These are phyloP conservation scores for Candida chilensis DNA, from an alignment of 805 yeast genomes.

Conservation along the genomic window DNA sequence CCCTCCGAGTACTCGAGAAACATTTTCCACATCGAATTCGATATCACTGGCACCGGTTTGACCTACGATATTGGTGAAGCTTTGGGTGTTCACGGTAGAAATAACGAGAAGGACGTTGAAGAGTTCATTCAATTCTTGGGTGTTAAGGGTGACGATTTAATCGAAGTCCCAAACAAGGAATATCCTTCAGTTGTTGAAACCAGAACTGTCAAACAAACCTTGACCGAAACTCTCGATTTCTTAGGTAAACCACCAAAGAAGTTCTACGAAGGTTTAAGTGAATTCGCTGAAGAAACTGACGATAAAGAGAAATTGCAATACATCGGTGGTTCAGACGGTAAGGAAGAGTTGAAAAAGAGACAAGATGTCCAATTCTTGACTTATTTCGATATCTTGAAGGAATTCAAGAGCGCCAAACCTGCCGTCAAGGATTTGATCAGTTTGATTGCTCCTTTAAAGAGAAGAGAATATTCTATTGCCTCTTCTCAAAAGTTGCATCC, in stretches of 20 bases:
- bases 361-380: constrained; percentile 79
- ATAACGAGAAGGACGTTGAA: constrained; percentile 54
- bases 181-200: constrained; percentile 47
- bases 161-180: constrained; percentile 66
- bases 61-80: constrained; percentile 95
- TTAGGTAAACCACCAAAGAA: constrained; percentile 95
- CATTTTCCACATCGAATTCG: constrained; percentile 94
- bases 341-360: constrained; percentile 71
- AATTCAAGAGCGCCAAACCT: constrained; percentile 80
- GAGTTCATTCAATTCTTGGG: constrained; percentile 67
- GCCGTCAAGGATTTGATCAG: constrained; percentile 56
- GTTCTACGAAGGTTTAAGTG: constrained; percentile 78
- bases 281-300: constrained; percentile 57
- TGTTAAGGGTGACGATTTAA: constrained; percentile 55
- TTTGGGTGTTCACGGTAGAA: constrained; percentile 89
- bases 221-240: constrained; percentile 74
- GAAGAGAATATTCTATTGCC: constrained; percentile 97
- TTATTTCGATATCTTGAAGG: constrained; percentile 72
- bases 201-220: constrained; percentile 75
- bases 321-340: constrained; percentile 73
- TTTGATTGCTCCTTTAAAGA: constrained; percentile 78
- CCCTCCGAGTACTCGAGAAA: constrained; percentile 86
- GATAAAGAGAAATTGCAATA: constrained; percentile 56
- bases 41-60: constrained; percentile 81
- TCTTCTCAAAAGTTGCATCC: constrained; percentile 92